A percentile compares a stretch with the other conserved stretches of the same genome.
These are phyloP conservation scores for Acanthamoeba polyphaga DNA, from an alignment of 208 protist genomes.

Conservation along the genomic window DNA sequence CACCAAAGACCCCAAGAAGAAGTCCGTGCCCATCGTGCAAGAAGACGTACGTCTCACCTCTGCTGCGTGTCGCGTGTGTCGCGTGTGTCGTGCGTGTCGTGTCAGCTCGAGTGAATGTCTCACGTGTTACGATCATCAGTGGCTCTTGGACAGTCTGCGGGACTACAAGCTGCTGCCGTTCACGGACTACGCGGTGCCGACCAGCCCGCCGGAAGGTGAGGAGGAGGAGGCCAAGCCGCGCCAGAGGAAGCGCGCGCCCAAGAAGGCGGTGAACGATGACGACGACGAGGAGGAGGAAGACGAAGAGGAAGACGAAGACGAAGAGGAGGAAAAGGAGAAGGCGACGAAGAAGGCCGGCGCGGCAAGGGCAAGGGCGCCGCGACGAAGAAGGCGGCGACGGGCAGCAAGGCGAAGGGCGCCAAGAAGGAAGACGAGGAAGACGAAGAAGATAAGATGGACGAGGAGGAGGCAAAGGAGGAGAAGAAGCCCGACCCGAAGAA, in stretches of 20 bases:
- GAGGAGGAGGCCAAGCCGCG: not conserved
- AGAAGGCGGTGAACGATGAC: constrained; percentile 11
- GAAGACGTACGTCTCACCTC: not conserved
- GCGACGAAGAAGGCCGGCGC: not conserved
- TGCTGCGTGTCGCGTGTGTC: too few species aligned
- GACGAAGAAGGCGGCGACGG: not conserved
- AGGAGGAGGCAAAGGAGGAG: not conserved
- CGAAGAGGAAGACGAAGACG: not conserved
- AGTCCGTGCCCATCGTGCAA: not conserved
- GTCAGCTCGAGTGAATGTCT: not conserved
- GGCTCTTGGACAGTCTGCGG: constrained; percentile 26
- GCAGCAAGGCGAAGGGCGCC: not conserved
- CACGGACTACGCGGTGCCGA: not conserved
- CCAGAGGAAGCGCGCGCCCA: constrained; percentile 5
- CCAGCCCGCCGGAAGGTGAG: not conserved
- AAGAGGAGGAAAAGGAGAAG: not conserved
- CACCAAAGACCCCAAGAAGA: not conserved
- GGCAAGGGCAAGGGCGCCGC: too few species aligned
- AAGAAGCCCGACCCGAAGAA: not conserved
- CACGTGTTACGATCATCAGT: not conserved
- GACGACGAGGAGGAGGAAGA: constrained; percentile 8
- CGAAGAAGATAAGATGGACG: not conserved
- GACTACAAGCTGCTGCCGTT: constrained; percentile 41
- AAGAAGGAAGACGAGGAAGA: not conserved
- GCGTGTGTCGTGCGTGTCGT: not conserved